Base-by-base conservation (phyloP, 2,329 filamentous ascomycete species). In the Nigrospora oryzae region DNA sequence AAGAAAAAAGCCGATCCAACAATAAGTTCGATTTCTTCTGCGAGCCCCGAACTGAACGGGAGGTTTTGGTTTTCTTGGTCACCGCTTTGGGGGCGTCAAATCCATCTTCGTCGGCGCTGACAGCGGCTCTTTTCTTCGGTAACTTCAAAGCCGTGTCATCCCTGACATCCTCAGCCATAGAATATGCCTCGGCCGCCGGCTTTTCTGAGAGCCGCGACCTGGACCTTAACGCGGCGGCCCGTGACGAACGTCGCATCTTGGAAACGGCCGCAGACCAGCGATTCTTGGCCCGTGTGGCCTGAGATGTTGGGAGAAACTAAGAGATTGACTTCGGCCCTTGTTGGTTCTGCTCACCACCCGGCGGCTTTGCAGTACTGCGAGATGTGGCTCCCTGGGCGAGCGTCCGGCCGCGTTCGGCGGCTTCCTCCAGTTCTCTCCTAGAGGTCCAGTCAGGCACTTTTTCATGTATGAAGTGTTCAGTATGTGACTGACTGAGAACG, bases 231-330 rank as follows among this genome's bases (percentile, higher is more conserved):
- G 42, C 45, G 5, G 38, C 40, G n/a, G 49, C 49, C 45, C 57
- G 53, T 12, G 45, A 48, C 19, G 57, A 57, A 35, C 57, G 57
- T 46, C 55, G 53, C 57, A 60, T 60, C 10, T n/a, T 51, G 44
- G 39, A 28, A 28, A 10, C 23, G 23, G 23, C 23, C 23, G 10
- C 23, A 28, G 23, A 10, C 23, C 5, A 10, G 23, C 2, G 23
- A 28, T 7, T 28, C 23, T 7, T 6, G 10, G 23, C 23, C 23
- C 10, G 7, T 28, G 4, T 7, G 10, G 23, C 23, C 23, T 10
- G 10, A 6, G 23, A 28, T 7, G 23, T 28, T 10, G 23, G 23
- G 23, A 28, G 7, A 7, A 28, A 28, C 23, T 28, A 28, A 28
- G 23, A 28, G 23, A 2, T 28, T 28, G 23, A 28, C 23, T 28